Evolutionary conservation across 2,329 filamentous ascomycete genomes (phyloP).

Genomic region (Sporothrix phasma): DNA sequence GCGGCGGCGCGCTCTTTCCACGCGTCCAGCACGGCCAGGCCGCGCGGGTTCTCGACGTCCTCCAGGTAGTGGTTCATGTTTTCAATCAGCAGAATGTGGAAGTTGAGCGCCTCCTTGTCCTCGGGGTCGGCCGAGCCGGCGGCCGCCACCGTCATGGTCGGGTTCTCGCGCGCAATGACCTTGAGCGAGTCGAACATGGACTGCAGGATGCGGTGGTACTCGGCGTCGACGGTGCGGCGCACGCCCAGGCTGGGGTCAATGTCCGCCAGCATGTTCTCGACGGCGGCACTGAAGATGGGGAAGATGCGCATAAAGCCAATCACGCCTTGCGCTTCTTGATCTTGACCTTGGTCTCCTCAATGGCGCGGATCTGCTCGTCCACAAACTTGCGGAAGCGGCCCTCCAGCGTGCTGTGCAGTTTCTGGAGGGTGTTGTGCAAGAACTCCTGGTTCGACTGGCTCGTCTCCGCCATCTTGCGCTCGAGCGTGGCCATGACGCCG

Average conservation of each 20-base stretch:
- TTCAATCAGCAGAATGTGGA: slow-evolving; percentile 93
- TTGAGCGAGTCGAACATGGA: slow-evolving; percentile 97
- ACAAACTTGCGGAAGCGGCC: slow-evolving; percentile 78
- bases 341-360: slow-evolving; percentile 97
- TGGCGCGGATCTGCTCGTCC: slow-evolving; percentile 87
- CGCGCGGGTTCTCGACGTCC: slow-evolving; percentile 65
- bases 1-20: slow-evolving; percentile 70
- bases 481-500: slow-evolving; percentile 71
- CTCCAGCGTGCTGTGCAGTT: slow-evolving; percentile 64
- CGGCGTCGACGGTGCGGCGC: slow-evolving; percentile 69
- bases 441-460: slow-evolving; percentile 92
- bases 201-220: slow-evolving; percentile 81
- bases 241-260: slow-evolving; percentile 50
- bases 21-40: slow-evolving; percentile 65
- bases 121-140: slow-evolving; percentile 49
- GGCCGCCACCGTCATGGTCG: slow-evolving; percentile 20
- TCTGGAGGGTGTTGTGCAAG: slow-evolving; percentile 65
- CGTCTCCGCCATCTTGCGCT: slow-evolving; percentile 67
- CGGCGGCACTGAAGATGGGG: slow-evolving; percentile 69
- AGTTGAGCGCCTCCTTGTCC: slow-evolving; percentile 94
- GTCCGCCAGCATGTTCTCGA: slow-evolving; percentile 71
- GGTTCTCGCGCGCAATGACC: slow-evolving; percentile 74
- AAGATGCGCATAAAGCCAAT: slow-evolving; percentile 93
- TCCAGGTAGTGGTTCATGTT: slow-evolving; percentile 98
- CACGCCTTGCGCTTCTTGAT: slow-evolving; percentile 95